A percentile compares a stretch with the other conserved stretches of the same genome.
Evolutionary conservation across 2,329 filamentous ascomycete species (phyloP).

Genomic region (Exophiala sideris): DNA sequence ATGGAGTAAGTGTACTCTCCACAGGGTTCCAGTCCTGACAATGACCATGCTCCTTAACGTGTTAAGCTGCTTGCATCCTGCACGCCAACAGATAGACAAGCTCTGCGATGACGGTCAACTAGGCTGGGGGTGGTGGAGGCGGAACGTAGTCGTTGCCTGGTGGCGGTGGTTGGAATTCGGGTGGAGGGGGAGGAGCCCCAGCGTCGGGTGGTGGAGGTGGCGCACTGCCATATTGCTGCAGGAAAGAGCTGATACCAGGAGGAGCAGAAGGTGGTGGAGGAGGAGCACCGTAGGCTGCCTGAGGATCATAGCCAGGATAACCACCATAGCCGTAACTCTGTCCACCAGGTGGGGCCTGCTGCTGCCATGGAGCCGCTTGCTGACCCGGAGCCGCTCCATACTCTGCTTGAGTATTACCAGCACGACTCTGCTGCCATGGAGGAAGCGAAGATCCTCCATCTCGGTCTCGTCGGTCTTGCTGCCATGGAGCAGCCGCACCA

Average conservation of each 20-base stretch:
- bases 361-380: slow-evolving; percentile 58
- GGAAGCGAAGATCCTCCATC: slow-evolving; percentile 36
- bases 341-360: slow-evolving; percentile 46
- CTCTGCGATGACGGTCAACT: not conserved
- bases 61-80: too few relatives aligned
- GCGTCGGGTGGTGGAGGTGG: slow-evolving; percentile 54
- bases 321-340: slow-evolving; percentile 57
- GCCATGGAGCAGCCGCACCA: slow-evolving; percentile 67
- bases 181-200: slow-evolving; percentile 40
- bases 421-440: slow-evolving; percentile 33
- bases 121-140: slow-evolving; percentile 14
- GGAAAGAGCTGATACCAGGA: slow-evolving; percentile 58
- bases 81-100: too few relatives aligned
- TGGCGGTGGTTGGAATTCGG: slow-evolving; percentile 24
- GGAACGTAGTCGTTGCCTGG: slow-evolving; percentile 20
- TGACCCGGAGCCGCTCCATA: slow-evolving; percentile 40
- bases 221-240: slow-evolving; percentile 57
- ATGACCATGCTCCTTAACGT: too few relatives aligned
- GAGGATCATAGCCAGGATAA: slow-evolving; percentile 45
- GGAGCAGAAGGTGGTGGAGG: slow-evolving; percentile 47
- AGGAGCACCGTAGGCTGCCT: slow-evolving; percentile 41
- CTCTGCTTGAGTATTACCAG: slow-evolving; percentile 41
- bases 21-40: too few relatives aligned
- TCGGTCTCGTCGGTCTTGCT: slow-evolving; percentile 52
- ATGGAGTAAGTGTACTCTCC: too few relatives aligned